These are phyloP conservation scores for Plantago rigida DNA, from an alignment of 305 asterid genomes.

Conservation along the genomic window DNA sequence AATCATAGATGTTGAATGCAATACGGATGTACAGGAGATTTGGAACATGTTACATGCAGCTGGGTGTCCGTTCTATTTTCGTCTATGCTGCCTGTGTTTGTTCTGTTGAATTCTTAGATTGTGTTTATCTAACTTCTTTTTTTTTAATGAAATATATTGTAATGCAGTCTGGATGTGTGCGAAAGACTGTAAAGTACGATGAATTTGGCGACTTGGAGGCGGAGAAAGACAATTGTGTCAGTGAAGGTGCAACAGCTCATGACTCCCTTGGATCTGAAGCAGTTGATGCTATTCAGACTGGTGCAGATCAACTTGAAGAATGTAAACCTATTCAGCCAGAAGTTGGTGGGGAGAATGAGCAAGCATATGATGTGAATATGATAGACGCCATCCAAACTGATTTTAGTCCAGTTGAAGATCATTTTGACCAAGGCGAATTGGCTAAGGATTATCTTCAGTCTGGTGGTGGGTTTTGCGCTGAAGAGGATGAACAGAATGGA, in stretches of 20 bases:
- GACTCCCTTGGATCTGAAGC: constrained; percentile 28
- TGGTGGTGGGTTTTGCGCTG: constrained; percentile 83
- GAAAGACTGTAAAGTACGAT: constrained; percentile 50
- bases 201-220: constrained; percentile 33
- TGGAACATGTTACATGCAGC: too few species aligned
- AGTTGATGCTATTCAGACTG: constrained; percentile 22
- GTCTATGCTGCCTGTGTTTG: constrained; percentile 4
- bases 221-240: constrained; percentile 25
- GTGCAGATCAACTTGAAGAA: constrained; percentile 11
- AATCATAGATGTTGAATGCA: too few species aligned
- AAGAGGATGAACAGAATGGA: constrained; percentile 37
- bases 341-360: constrained; percentile 27
- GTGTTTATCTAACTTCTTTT: constrained; percentile 3
- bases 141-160: not conserved
- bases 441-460: constrained; percentile 48
- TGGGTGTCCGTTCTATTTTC: too few species aligned
- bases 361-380: constrained; percentile 17
- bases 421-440: constrained; percentile 26
- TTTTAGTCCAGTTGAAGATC: constrained; percentile 25
- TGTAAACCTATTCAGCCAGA: constrained; percentile 20
- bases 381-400: constrained; percentile 15
- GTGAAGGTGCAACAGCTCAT: constrained; percentile 23
- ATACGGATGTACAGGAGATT: too few species aligned
- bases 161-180: constrained; percentile 55
- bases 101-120: constrained; percentile 2